phyloP scores from a whole-genome alignment of 2,329 filamentous ascomycete species.

The Tolypocladium album region DNA sequence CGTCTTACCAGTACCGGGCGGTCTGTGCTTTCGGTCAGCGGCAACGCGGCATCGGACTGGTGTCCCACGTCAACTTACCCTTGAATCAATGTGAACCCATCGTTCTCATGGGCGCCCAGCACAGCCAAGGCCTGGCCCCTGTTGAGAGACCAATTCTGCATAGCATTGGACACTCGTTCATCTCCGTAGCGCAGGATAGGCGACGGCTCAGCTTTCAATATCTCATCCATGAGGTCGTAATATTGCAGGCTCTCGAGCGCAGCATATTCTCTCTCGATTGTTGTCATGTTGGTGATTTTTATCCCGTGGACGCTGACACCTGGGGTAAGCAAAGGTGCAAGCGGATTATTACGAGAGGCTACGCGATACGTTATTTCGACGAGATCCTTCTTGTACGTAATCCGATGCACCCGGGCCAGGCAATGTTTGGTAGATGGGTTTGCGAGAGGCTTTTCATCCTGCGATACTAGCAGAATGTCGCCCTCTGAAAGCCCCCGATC shows the following conservation, averaged over 20 bases:
- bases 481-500: slow-evolving; percentile 69
- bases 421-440: slow-evolving; percentile 63
- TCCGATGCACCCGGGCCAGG: slow-evolving; percentile 71
- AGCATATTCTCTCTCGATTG: slow-evolving; percentile 90
- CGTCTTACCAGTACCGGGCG: slow-evolving; percentile 93
- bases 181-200: slow-evolving; percentile 75
- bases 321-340: slow-evolving; percentile 54
- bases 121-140: slow-evolving; percentile 84
- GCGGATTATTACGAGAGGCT: slow-evolving; percentile 53
- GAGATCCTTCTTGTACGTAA: slow-evolving; percentile 68
- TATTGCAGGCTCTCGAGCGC: slow-evolving; percentile 85
- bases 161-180: slow-evolving; percentile 56
- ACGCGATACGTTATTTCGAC: slow-evolving; percentile 82
- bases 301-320: slow-evolving; percentile 61
- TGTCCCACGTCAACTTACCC: slow-evolving; percentile 41
- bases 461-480: slow-evolving; percentile 81
- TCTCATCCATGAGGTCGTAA: slow-evolving; percentile 91
- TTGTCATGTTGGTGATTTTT: slow-evolving; percentile 87
- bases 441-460: slow-evolving; percentile 57
- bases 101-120: slow-evolving; percentile 84
- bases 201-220: slow-evolving; percentile 80
- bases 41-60: neutral
- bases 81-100: slow-evolving; percentile 94
- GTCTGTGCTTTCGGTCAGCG: slow-evolving; percentile 38
- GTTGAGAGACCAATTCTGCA: slow-evolving; percentile 75